Base-by-base conservation (phyloP, 805 yeast genomes). In the Lachancea nothofagi region DNA sequence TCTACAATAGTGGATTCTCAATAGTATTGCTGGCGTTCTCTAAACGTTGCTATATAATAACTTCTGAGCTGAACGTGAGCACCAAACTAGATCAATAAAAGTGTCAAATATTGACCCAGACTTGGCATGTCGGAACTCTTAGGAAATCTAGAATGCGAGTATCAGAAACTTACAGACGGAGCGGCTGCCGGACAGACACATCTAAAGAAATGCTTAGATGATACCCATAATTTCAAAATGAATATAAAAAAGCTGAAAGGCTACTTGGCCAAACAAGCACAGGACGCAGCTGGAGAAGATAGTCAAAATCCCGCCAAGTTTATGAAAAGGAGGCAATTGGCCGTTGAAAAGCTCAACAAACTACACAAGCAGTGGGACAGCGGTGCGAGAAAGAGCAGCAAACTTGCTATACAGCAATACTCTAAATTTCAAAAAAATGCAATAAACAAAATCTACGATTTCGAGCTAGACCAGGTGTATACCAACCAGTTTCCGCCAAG, bases 181-280 rank as follows among this genome's bases (percentile, higher is more conserved):
- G 51, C 44, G 4, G 36, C 43, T 4, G 21, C 21, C 3, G 30
- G 38, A 5, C 50, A 47, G 29, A 39, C 64, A 0, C 31, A 40
- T 23, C 32, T 57, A 27, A 49, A 50, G 29, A 44, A 47, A 33
- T 51, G 57, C 36, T 40, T 48, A 12, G 47, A 44, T 5, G 65
- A 62, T 28, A 54, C 58, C n/a, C 56, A 57, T 33, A 65, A 64
- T 30, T 55, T 66, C 35, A 67, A 65, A 42, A 58, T 54, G 15
- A 67, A 66, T 44, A 40, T 65, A 27, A 61, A 62, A 41, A 61
- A 68, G 43, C 53, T 71, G 45, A 61, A 61, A 45, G 72, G 71
- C 5, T 75, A 74, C 51, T 53, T 56, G 24, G 58, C 60, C 35
- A 66, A 63, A 46, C 52, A 51, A 24, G 50, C 58, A 7, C 57